phyloP scores from a whole-genome alignment of 495 filamentous ascomycete species.

The Chaetomium cochliodes region DNA sequence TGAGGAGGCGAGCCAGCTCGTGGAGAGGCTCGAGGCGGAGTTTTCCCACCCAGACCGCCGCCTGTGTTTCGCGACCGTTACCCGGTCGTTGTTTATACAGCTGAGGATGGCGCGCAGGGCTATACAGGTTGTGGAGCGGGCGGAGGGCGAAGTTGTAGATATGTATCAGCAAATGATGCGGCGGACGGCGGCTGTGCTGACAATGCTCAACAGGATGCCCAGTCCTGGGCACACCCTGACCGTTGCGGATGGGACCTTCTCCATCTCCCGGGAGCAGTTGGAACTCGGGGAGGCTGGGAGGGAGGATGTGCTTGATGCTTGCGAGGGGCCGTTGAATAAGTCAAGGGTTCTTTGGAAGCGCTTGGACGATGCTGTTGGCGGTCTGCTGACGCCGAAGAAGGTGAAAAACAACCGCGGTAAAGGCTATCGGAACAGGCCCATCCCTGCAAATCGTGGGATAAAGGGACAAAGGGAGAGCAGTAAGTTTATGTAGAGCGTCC shows the following conservation, averaged over 20 bases:
- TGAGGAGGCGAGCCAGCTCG: background rate
- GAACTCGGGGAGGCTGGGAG: background rate
- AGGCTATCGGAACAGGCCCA: too few relatives aligned
- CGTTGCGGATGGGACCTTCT: background rate
- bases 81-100: background rate
- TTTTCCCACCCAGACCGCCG: background rate
- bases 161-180: background rate
- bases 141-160: background rate
- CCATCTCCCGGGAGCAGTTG: slow-evolving; percentile 10
- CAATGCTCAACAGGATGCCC: background rate
- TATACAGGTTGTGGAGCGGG: background rate
- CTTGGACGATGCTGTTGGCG: background rate
- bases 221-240: background rate
- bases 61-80: background rate
- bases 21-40: background rate
- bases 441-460: too few relatives aligned
- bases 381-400: too few relatives aligned
- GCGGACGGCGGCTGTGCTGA: background rate
- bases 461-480: too few relatives aligned
- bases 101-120: background rate
- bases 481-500: too few relatives aligned
- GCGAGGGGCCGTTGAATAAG: slow-evolving; percentile 14
- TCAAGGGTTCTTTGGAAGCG: background rate
- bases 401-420: too few relatives aligned
- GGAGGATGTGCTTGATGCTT: background rate